phyloP scores from a whole-genome alignment of 1,284 basidiomycete species.

The Ganoderma multipileum region DNA sequence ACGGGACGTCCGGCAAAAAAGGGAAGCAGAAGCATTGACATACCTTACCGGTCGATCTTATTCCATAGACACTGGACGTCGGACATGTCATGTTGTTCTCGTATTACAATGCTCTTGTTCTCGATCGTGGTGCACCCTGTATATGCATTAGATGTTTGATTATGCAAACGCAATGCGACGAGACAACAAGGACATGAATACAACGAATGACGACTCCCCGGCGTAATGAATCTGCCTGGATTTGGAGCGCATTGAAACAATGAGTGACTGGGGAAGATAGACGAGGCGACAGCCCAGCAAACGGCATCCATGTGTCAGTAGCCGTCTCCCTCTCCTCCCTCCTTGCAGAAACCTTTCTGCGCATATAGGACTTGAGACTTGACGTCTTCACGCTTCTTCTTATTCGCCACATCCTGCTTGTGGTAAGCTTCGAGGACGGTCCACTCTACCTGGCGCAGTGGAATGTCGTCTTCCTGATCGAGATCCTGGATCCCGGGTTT shows the following conservation, averaged over 20 bases:
- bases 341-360: slow-evolving; percentile 84
- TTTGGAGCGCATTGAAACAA: slow-evolving; percentile 27
- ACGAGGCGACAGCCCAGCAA: background rate
- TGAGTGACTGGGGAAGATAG: slow-evolving; percentile 4
- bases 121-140: background rate
- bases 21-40: slow-evolving; percentile 61
- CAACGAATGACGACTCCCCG: slow-evolving; percentile 34
- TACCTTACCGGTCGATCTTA: slow-evolving; percentile 5
- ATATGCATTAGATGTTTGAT: slow-evolving; percentile 20
- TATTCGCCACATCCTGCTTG: slow-evolving; percentile 70
- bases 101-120: slow-evolving; percentile 5
- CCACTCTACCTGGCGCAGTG: slow-evolving; percentile 79
- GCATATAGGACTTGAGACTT: slow-evolving; percentile 82
- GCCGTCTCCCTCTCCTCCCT: slow-evolving; percentile 91
- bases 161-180: slow-evolving; percentile 21
- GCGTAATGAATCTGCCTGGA: slow-evolving; percentile 50
- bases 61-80: background rate
- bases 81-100: slow-evolving; percentile 4
- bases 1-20: slow-evolving; percentile 56
- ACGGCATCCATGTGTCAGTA: slow-evolving; percentile 55
- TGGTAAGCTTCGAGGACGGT: slow-evolving; percentile 75
- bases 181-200: slow-evolving; percentile 30
- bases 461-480: slow-evolving; percentile 90
- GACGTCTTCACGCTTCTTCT: slow-evolving; percentile 73
- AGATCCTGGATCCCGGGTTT: slow-evolving; percentile 70